Conservation (phyloP, 2,329 filamentous ascomycete species). For the Scorias spongiosa region DNA sequence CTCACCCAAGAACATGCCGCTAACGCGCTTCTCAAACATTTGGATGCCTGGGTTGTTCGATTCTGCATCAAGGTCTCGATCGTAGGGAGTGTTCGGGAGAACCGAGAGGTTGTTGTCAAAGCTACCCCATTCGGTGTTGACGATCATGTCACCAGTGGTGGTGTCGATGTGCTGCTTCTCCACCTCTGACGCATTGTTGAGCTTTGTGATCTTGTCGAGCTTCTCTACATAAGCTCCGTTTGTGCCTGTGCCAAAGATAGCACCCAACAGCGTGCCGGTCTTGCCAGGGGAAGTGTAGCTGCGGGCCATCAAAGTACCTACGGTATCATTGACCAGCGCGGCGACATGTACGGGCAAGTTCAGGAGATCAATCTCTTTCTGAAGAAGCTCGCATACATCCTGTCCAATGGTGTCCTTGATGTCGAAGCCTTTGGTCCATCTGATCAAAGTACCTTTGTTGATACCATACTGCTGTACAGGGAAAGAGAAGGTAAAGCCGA, state of each 20-base stretch:
- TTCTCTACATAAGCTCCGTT: conserved; percentile 97
- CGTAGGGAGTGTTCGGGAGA: conserved; percentile 73
- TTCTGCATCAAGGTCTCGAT: conserved; percentile 59
- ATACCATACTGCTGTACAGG: conserved; percentile 88
- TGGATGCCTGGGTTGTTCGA: conserved; percentile 88
- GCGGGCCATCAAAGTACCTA: conserved; percentile 92
- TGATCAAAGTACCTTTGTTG: conserved; percentile 84
- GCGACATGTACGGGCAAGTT: conserved; percentile 84
- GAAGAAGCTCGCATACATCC: conserved; percentile 82
- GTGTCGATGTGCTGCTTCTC: conserved; percentile 48
- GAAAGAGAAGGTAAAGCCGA: conserved; percentile 99
- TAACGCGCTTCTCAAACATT: conserved; percentile 98
- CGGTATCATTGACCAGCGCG: conserved; percentile 92
- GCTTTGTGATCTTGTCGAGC: conserved; percentile 68
- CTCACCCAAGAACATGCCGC: conserved; percentile 95
- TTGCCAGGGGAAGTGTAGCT: conserved; percentile 87
- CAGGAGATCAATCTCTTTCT: conserved; percentile 75
- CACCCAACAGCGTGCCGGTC: conserved; percentile 75
- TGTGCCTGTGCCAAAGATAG: conserved; percentile 93
- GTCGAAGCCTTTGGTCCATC: conserved; percentile 98
- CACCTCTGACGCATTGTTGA: conserved; percentile 23
- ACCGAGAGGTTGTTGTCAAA: conserved; percentile 91
- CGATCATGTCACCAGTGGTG: conserved; percentile 82
- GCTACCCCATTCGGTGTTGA: conserved; percentile 97
- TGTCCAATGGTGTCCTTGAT: conserved; percentile 89